Evolutionary conservation across 768 basidiomycete species (phyloP).

Genomic region (Tubosaeta brunneosetosa): DNA sequence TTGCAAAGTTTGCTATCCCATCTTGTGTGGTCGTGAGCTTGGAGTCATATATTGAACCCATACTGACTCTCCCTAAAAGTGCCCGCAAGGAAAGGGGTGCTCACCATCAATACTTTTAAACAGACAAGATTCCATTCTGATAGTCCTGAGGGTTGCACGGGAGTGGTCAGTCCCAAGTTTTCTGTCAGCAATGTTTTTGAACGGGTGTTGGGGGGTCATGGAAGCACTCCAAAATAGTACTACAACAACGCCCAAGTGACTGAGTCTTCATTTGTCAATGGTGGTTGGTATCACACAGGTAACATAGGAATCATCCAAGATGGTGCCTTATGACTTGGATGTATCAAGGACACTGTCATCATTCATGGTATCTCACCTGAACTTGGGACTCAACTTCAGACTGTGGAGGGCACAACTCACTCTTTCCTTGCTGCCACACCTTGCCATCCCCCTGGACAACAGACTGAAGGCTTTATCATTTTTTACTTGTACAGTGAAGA

Average conservation of each 20-base stretch:
- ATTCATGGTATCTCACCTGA: conserved; percentile 43
- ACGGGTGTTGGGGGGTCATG: conserved; percentile 83
- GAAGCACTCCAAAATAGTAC: conserved; percentile 87
- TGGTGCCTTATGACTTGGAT: conserved; percentile 33
- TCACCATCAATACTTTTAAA: conserved; percentile 75
- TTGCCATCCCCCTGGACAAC: conserved; percentile 35
- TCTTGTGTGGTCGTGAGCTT: conserved; percentile 82
- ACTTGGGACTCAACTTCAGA: conserved; percentile 38
- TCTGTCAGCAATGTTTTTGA: conserved; percentile 57
- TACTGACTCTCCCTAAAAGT: conserved; percentile 74
- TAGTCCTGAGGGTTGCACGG: conserved; percentile 74
- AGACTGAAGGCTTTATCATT: conserved; percentile 40
- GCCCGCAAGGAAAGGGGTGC: conserved; percentile 76
- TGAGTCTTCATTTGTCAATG: conserved; percentile 38
- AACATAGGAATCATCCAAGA: conserved; percentile 41
- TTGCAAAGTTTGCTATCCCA: conserved; percentile 93
- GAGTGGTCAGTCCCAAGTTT: conserved; percentile 88
- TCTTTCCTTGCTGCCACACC: conserved; percentile 35
- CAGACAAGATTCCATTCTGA: conserved; percentile 91
- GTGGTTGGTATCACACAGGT: conserved; percentile 55
- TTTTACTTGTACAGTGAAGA: conserved; percentile 33
- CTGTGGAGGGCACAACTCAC: conserved; percentile 31
- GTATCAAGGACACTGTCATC: conserved; percentile 42
- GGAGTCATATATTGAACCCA: conserved; percentile 52
- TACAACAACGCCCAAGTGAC: conserved; percentile 45